Evolutionary conservation across 495 filamentous ascomycete species (phyloP).

Genomic region (Cryomyces antarcticus): DNA sequence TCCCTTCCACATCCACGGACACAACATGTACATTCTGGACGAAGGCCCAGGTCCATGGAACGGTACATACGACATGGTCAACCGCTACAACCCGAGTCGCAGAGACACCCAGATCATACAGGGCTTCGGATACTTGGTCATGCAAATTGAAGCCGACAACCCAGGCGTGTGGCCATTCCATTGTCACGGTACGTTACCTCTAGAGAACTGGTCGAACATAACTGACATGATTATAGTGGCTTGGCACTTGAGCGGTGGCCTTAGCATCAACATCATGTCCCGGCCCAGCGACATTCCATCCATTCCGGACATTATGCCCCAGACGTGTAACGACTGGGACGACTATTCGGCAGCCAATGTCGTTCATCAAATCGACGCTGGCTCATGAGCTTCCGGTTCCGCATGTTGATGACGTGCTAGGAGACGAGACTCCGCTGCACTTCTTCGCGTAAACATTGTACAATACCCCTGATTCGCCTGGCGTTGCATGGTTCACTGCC

Average conservation of each 20-base stretch:
- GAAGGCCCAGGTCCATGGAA: slow-evolving; percentile 8
- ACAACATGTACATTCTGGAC: slow-evolving; percentile 10
- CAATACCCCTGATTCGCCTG: too few relatives aligned
- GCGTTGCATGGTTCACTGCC: too few relatives aligned
- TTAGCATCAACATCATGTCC: slow-evolving; percentile 7
- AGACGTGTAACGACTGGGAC: slow-evolving; percentile 8
- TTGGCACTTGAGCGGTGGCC: slow-evolving; percentile 10
- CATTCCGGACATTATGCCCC: slow-evolving; percentile 2
- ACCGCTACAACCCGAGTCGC: slow-evolving; percentile 8
- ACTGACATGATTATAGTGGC: not conserved
- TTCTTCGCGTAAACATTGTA: too few relatives aligned
- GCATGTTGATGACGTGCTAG: too few relatives aligned
- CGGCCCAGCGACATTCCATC: not conserved
- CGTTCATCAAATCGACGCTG: slow-evolving; percentile 11
- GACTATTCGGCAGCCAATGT: slow-evolving; percentile 1
- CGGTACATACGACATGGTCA: slow-evolving; percentile 1
- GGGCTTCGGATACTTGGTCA: slow-evolving; percentile 4
- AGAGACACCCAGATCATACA: slow-evolving; percentile 6
- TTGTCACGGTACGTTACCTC: slow-evolving; percentile 2
- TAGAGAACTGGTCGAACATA: too few relatives aligned
- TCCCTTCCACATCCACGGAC: slow-evolving; percentile 12
- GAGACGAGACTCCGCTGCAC: too few relatives aligned
- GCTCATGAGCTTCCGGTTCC: not conserved
- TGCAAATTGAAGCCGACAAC: slow-evolving; percentile 9
- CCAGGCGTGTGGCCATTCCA: slow-evolving; percentile 13